Percentiles rank a stretch among this genome's conserved stretches.
These are phyloP conservation scores for Sphenostylis stenocarpa DNA, from an alignment of 306 rosid species.

Conservation along the genomic window DNA sequence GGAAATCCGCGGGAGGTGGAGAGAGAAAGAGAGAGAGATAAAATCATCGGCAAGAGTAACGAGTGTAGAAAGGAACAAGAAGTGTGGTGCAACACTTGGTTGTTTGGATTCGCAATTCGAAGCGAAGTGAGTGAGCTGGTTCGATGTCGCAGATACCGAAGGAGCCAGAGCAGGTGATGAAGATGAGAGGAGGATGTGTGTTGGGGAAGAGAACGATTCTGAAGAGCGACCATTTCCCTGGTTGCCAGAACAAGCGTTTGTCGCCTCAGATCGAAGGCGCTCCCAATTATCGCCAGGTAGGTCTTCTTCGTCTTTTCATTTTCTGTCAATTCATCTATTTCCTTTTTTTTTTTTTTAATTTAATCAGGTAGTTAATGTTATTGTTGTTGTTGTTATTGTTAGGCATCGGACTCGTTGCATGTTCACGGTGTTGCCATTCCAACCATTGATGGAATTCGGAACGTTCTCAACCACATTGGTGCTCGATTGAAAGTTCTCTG, in stretches of 20 bases:
- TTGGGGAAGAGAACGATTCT: slow-evolving; percentile 91
- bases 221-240: slow-evolving; percentile 96
- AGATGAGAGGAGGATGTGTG: slow-evolving; percentile 76
- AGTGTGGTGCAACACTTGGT: background rate
- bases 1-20: slow-evolving; percentile 4
- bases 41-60: background rate
- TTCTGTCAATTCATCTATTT: background rate
- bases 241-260: slow-evolving; percentile 91
- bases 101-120: background rate
- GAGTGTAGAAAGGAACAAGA: background rate
- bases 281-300: slow-evolving; percentile 90
- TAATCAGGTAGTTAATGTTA: background rate
- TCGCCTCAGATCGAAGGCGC: slow-evolving; percentile 93
- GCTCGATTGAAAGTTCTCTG: slow-evolving; percentile 71
- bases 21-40: background rate
- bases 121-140: background rate
- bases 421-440: slow-evolving; percentile 98
- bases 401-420: slow-evolving; percentile 61
- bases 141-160: slow-evolving; percentile 51
- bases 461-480: slow-evolving; percentile 78
- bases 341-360: background rate
- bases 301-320: background rate
- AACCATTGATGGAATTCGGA: slow-evolving; percentile 69
- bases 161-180: slow-evolving; percentile 82
- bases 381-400: background rate